Base-by-base conservation (phyloP, 345 rosid genomes). In the Lepidium aucheri region DNA sequence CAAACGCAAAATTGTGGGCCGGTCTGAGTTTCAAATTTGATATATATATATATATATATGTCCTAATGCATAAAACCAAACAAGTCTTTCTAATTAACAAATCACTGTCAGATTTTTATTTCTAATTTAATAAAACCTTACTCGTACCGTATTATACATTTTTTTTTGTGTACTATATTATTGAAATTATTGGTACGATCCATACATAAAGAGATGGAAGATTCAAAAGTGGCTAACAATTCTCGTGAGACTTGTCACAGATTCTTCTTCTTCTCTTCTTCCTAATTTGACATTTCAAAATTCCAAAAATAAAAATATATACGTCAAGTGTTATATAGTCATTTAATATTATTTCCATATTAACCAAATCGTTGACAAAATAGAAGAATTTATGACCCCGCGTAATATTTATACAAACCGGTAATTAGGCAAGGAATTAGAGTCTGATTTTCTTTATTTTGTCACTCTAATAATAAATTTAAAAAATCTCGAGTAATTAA, bases 201-300 rank as follows among this genome's bases (percentile, higher is more conserved):
- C 35, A 54, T 44, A 7, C 1, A 16, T 2, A 51, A 24, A 46
- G 32, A 45, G 53, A 61, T 35, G 44, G 70, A 71, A 63, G 56
- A 71, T 63, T 71, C 64, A 71, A 71, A 63, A 63, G 11, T 63
- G 65, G 59, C 65, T 49, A 63, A 46, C 64, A n/a, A 17, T 45
- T 45, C 56, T 62, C 63, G 74, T 70, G 41, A 34, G 63, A 54
- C 69, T 33, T 49, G 36, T 44, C 68, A 26, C 45, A 36, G 39
- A 36, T 35, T 62, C 57, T 30, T 36, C 38, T 44, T 24, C 68
- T 42, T 41, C 18, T 53, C 56, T 15, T 9, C 55, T 33, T n/a
- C 45, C 22, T 18, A 8, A 16, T 49, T 72, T 49, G 59, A 65
- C 65, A 49, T 49, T 72, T 64, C 53, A 49, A 52, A 26, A 4